phyloP scores from a whole-genome alignment of 1,139 yeast species.

The Wickerhamomyces sp. region DNA sequence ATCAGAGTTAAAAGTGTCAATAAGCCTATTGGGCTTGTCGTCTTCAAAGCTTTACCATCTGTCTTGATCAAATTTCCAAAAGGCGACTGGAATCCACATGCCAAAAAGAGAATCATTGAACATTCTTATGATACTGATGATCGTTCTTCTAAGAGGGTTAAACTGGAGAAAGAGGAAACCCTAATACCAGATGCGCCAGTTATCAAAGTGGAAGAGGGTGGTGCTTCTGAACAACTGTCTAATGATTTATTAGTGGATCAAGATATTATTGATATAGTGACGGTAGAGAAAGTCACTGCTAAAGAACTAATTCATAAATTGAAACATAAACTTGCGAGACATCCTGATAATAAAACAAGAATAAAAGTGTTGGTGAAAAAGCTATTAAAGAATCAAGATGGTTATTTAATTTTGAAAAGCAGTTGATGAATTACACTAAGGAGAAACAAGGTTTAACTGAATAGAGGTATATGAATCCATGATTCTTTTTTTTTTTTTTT shows the following conservation, averaged over 20 bases:
- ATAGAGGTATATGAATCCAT: no score
- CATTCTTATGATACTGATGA: constrained; percentile 14
- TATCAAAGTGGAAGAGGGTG: constrained; percentile 17
- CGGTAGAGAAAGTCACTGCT: constrained; percentile 52
- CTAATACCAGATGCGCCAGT: constrained; percentile 8
- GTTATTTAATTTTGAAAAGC: constrained; percentile 54
- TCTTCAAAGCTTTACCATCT: constrained; percentile 58
- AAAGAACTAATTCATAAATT: constrained; percentile 60
- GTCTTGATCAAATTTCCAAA: constrained; percentile 64
- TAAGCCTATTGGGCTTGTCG: constrained; percentile 48
- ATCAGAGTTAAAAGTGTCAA: constrained; percentile 19
- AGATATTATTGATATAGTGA: constrained; percentile 67
- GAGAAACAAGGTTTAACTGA: not conserved
- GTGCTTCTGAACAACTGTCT: constrained; percentile 19
- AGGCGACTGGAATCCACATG: constrained; percentile 82
- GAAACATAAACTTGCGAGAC: constrained; percentile 60
- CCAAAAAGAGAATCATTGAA: constrained; percentile 37
- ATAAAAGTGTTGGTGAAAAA: constrained; percentile 67
- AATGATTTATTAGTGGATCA: constrained; percentile 51
- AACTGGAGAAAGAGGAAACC: constrained; percentile 34
- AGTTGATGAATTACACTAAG: not conserved
- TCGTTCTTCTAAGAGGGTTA: constrained; percentile 39
- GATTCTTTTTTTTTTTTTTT: not conserved
- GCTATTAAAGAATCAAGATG: constrained; percentile 63
- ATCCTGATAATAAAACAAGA: constrained; percentile 66